Percentiles rank a stretch among this genome's conserved stretches.
phyloP scores from a whole-genome alignment of 352 stramenopile genomes.

The Synura sp. region DNA sequence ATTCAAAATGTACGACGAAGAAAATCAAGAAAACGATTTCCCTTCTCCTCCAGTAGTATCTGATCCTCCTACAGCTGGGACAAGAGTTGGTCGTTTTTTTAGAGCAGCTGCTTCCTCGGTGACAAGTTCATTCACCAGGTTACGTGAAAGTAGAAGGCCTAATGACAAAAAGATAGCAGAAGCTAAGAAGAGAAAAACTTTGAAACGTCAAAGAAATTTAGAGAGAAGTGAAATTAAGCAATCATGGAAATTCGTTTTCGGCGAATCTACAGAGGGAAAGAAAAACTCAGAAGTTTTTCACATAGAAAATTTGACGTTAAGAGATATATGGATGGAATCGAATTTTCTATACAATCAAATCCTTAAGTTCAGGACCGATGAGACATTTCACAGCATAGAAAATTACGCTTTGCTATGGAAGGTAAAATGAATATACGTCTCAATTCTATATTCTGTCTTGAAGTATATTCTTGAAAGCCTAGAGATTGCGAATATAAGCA shows the following conservation, averaged over 20 bases:
- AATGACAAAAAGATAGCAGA: too few relatives aligned
- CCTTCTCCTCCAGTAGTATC: too few relatives aligned
- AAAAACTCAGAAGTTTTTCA: conserved; percentile 7
- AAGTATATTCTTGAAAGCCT: conserved; percentile 17
- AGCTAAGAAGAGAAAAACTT: neutral
- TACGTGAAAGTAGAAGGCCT: too few relatives aligned
- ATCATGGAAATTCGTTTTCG: conserved; percentile 1
- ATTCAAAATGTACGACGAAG: too few relatives aligned
- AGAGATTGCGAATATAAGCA: neutral
- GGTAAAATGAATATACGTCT: too few relatives aligned
- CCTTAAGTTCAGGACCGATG: neutral
- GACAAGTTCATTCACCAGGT: too few relatives aligned
- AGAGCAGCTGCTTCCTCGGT: too few relatives aligned
- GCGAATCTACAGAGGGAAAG: neutral
- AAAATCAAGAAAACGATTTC: too few relatives aligned
- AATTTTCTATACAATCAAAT: conserved; percentile 4
- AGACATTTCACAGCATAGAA: neutral
- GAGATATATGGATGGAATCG: conserved; percentile 32
- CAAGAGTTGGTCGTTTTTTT: too few relatives aligned
- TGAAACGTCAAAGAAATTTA: neutral
- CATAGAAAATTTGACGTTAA: neutral
- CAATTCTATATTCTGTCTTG: too few relatives aligned
- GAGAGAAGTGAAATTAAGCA: conserved; percentile 10
- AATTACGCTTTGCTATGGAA: too few relatives aligned
- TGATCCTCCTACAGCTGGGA: too few relatives aligned